phyloP scores from a whole-genome alignment of 768 basidiomycete genomes.

The Phaffia australis region DNA sequence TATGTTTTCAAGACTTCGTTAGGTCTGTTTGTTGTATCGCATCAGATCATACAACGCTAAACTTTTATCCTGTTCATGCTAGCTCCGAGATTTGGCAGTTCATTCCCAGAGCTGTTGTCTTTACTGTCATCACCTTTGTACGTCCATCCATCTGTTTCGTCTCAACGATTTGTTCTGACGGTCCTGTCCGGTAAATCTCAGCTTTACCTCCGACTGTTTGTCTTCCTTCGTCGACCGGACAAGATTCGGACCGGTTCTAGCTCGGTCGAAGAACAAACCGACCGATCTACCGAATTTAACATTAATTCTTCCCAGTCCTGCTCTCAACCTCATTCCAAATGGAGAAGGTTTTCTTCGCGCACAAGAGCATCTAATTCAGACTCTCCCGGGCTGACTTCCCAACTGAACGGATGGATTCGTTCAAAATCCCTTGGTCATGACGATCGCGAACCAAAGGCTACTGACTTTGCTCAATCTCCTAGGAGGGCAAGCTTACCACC shows the following conservation, averaged over 20 bases:
- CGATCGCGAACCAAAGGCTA: too few species aligned
- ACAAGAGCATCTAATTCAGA: too few species aligned
- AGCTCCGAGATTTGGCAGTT: conserved; percentile 39
- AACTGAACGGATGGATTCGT: too few species aligned
- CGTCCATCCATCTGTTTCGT: too few species aligned
- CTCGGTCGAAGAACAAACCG: conserved; percentile 10
- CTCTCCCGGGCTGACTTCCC: too few species aligned
- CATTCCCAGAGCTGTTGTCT: conserved; percentile 36
- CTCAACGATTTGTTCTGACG: too few species aligned
- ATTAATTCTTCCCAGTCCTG: too few species aligned
- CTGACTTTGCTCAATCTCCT: not conserved
- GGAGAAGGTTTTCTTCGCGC: too few species aligned
- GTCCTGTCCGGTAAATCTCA: too few species aligned
- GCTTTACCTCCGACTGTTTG: conserved; percentile 36
- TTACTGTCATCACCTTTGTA: conserved; percentile 32
- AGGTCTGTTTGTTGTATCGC: too few species aligned
- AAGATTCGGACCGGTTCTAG: conserved; percentile 33
- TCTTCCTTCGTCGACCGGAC: conserved; percentile 40
- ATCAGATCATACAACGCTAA: not conserved
- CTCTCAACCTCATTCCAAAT: too few species aligned
- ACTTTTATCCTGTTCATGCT: not conserved
- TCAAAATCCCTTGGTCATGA: too few species aligned
- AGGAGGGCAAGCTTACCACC: not conserved
- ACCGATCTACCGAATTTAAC: not conserved
- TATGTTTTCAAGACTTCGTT: not conserved